Conservation (phyloP, 1,284 basidiomycete genomes). For the Takashimella koratensis region DNA sequence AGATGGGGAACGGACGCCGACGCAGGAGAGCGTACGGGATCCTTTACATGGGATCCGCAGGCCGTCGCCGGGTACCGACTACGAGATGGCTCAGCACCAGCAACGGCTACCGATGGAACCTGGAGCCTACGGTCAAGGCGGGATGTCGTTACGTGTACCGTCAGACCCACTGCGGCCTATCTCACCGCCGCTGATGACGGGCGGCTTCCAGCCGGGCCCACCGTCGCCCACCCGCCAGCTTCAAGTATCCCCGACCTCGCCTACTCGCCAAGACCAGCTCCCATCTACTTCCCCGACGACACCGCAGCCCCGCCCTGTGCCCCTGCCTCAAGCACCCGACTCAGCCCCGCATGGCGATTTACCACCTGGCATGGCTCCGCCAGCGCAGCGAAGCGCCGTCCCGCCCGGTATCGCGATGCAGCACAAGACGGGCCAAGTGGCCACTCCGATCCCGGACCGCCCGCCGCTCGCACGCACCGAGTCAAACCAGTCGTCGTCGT, state of each 20-base stretch:
- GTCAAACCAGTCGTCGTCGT: slow-evolving; percentile 12
- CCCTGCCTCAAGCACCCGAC: not conserved
- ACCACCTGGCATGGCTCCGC: slow-evolving; percentile 35
- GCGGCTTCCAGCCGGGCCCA: not conserved
- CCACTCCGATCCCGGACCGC: slow-evolving; percentile 21
- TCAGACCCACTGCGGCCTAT: not conserved
- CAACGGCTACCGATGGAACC: not conserved
- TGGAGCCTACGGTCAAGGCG: not conserved
- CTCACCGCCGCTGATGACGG: not conserved
- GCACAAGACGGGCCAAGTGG: slow-evolving; percentile 12
- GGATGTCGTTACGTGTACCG: not conserved
- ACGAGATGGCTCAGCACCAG: not conserved
- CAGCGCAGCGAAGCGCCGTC: slow-evolving; percentile 22
- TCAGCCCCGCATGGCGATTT: slow-evolving; percentile 11
- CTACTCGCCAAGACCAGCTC: no score
- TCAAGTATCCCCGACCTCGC: slow-evolving; percentile 10
- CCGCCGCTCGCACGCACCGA: slow-evolving; percentile 30
- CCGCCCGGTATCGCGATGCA: slow-evolving; percentile 23
- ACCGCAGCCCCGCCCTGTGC: slow-evolving; percentile 6
- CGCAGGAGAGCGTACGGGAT: slow-evolving; percentile 33
- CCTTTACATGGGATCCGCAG: slow-evolving; percentile 20
- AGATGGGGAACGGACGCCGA: slow-evolving; percentile 36
- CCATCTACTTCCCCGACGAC: slow-evolving; percentile 16
- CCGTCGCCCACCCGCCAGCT: slow-evolving; percentile 2
- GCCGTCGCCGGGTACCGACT: slow-evolving; percentile 16